Evolutionary conservation across 2,329 filamentous ascomycete species (phyloP).

Genomic region (Fusarium sp.): DNA sequence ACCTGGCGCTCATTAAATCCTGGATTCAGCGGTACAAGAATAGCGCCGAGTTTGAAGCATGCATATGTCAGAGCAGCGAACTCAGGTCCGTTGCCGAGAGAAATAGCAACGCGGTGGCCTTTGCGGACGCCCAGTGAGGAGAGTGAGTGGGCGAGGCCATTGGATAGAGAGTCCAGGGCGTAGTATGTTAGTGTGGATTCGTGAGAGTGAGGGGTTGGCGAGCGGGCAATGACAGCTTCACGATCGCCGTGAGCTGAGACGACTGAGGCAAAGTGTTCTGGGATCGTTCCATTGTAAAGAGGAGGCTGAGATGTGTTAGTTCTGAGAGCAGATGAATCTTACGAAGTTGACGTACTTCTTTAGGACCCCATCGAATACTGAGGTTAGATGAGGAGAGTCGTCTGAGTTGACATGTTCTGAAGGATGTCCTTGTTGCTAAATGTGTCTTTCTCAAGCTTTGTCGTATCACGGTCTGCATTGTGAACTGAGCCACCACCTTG

Average conservation of each 20-base stretch:
- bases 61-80: conserved; percentile 90
- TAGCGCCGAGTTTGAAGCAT: conserved; percentile 91
- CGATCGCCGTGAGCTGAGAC: conserved; percentile 74
- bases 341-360: conserved; percentile 42
- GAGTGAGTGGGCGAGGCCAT: conserved; percentile 78
- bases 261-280: conserved; percentile 75
- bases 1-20: conserved; percentile 87
- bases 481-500: background rate
- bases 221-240: conserved; percentile 66
- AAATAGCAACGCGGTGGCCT: conserved; percentile 87
- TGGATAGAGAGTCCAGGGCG: conserved; percentile 79
- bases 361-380: conserved; percentile 48
- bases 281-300: conserved; percentile 75
- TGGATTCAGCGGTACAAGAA: conserved; percentile 93
- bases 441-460: conserved; percentile 23
- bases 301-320: conserved; percentile 65
- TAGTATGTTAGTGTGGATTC: conserved; percentile 80
- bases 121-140: conserved; percentile 78
- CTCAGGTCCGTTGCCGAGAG: conserved; percentile 85
- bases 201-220: conserved; percentile 57
- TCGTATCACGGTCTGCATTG: conserved; percentile 36
- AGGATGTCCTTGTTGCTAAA: conserved; percentile 9
- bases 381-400: conserved; percentile 37
- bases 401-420: conserved; percentile 26
- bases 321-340: background rate